Base-by-base conservation (phyloP, 2,329 filamentous ascomycete species). In the Botryotinia narcissicola region DNA sequence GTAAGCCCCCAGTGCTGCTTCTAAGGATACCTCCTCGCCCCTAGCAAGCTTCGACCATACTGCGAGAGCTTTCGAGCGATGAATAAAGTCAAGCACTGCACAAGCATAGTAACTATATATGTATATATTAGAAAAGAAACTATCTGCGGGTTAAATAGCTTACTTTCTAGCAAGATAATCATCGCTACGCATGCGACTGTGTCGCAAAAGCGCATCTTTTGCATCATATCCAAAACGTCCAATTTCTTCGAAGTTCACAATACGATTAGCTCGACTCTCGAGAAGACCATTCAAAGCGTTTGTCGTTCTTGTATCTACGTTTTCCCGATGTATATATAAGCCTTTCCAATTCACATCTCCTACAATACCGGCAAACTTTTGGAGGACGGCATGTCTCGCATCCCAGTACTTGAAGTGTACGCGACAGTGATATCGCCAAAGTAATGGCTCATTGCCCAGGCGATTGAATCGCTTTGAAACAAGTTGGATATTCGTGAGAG, bases 381-480 rank as follows among this genome's bases (percentile, higher is more conserved):
- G 80, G 46, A 81, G 76, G 63, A 94, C 84, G n/a, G 84, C 82
- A 82, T 94, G 92, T 61, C 85, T 84, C 3, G 86, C 82, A 74
- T 92, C 87, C 96, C 96, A 99, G 82, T 90, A 93, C 72, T 82
- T 86, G 84, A 94, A 98, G 73, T 86, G 84, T 51, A 83, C 83
- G 72, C 84, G 82, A 82, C 96, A 98, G 80, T 95, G 89, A 78
- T 88, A 83, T 75, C 90, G 90, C 95, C 96, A 98, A 71, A 98
- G 85, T 40, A 95, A 84, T 12, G 91, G 89, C 74, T 93, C 91
- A 77, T 90, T 89, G 57, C 90, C 87, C 73, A 97, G 84, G 66
- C 85, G 84, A 78, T 89, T 84, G 78, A 95, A 87, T 74, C 89
- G 89, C 77, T 85, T 88, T 35, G 88, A 93, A 18, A 92, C 85